Evolutionary conservation across 2,329 filamentous ascomycete species (phyloP), one percentile per base, ranked within the genome.

Genomic region (Kalmusia sp.): DNA sequence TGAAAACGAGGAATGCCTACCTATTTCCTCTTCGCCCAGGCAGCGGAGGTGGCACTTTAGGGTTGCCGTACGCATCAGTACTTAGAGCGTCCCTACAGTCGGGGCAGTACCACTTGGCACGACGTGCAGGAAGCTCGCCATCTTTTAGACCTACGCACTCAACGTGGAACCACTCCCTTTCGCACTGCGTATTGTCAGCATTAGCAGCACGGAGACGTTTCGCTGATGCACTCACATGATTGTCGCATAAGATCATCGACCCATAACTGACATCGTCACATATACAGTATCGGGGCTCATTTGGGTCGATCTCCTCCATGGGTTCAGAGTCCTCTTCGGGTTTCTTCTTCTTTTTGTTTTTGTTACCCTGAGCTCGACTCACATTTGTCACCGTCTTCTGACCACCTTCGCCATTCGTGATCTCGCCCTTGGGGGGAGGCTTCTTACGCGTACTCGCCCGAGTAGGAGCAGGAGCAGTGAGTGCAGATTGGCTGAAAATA

Each of bases 141-240:
- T 81, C 79, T 28, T 67, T 68, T 59, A 95, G 78, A 4, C 82
- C 86, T 5, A 95, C 88, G 66, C 91, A 95, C 58, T 87, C 85
- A 34, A 95, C 81, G 69, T 95, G 91, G 71, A 93, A 95, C 91
- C 91, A 95, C 73, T 93, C 90, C 58, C 86, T 86, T 63, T 91
- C 87, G 76, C 91, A 95, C 75, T 89, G 78, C 14, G 22, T 4
- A n/a, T 17, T 12, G 43, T 70, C 51, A 68, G 61, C 33, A 68
- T 31, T 4, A 50, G 49, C n/a, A 4, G 14, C 24, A 14, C 11
- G 15, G 11, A 28, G 21, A 1, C 33, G 17, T 17, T 22, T 4
- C 33, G 14, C 3, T 2, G 9, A 9, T 2, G 6, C 15, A 55
- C 68, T 63, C 74, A 91, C 87, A 38, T 84, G 79, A 65, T 92